Base-by-base conservation (phyloP, 352 stramenopile genomes). In the Phytophthora foliorum region DNA sequence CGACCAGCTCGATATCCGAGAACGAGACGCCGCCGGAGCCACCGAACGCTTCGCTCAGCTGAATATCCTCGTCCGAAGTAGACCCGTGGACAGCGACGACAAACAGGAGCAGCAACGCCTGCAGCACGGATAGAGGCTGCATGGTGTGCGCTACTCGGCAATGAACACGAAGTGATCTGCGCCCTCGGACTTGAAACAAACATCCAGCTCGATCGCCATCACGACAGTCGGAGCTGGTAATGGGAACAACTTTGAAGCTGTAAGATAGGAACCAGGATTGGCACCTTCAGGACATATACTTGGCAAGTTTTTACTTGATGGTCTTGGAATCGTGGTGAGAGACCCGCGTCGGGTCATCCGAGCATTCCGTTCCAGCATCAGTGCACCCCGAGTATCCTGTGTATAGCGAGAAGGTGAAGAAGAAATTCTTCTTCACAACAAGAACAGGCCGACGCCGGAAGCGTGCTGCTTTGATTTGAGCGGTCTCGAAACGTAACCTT, bases 21-120 rank as follows among this genome's bases (percentile, higher is more conserved):
- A 78, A 78, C n/a, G 61, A 48, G 22, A 63, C 54, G n/a, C 67
- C 71, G 1, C 55, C 44, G 8, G 51, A 69, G 16, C 71, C 71
- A 34, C 71, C 71, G 17, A 75, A 66, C 25, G 36, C 46, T 25
- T 69, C n/a, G 10, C 66, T 73, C 4, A 78, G 61, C 36, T 67
- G 50, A 36, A 78, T 69, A n/a, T 78, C 62, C 50, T 78, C 71
- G 44, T 78, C 58, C 22, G 41, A 74, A 24, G 45, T 57, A 14
- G 57, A 32, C 24, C 63, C 53, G 11, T 69, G 29, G 10, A 66
- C 52, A 38, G 6, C 3, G 17, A 57, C 32, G 11, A 65, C 27
- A 25, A 63, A 42, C 25, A 77, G 32, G 16, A 77, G 53, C 41
- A 67, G n/a, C 31, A 76, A 36, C 19, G 41, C 17, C 36, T 42